phyloP scores from a whole-genome alignment of 345 rosid species.

The Syzygium oleosum region DNA sequence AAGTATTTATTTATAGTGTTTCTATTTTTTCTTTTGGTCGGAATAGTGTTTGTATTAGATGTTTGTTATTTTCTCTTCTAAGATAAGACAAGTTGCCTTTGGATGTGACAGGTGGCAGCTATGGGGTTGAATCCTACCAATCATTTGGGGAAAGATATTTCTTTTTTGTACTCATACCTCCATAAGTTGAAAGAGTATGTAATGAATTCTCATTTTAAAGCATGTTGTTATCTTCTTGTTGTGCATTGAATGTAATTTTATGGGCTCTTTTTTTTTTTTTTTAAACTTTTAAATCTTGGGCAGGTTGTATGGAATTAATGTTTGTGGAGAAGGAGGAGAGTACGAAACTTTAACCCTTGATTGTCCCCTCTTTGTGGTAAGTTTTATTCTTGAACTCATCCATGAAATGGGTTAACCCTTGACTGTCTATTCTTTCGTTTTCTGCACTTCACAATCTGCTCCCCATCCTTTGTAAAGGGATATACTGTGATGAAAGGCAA shows the following conservation, averaged over 20 bases:
- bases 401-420: not conserved
- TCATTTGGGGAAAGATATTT: constrained; percentile 87
- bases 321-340: constrained; percentile 99
- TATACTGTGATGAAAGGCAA: not conserved
- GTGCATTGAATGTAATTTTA: not conserved
- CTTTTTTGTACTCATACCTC: constrained; percentile 56
- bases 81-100: not conserved
- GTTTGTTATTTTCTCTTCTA: not conserved
- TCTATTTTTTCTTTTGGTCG: no score
- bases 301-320: constrained; percentile 88
- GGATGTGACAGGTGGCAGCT: constrained; percentile 69
- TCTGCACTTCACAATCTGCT: not conserved
- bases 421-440: not conserved
- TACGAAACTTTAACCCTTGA: constrained; percentile 93
- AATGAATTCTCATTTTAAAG: not conserved
- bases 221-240: not conserved
- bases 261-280: not conserved
- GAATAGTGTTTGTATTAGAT: not conserved
- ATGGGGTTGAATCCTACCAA: constrained; percentile 83
- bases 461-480: not conserved
- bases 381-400: not conserved
- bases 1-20: not conserved
- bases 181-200: constrained; percentile 85
- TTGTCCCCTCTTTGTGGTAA: constrained; percentile 86
- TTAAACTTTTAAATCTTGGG: not conserved